phyloP scores from a whole-genome alignment of 108 stramenopile genomes.

The Schizochytrium sp. region DNA sequence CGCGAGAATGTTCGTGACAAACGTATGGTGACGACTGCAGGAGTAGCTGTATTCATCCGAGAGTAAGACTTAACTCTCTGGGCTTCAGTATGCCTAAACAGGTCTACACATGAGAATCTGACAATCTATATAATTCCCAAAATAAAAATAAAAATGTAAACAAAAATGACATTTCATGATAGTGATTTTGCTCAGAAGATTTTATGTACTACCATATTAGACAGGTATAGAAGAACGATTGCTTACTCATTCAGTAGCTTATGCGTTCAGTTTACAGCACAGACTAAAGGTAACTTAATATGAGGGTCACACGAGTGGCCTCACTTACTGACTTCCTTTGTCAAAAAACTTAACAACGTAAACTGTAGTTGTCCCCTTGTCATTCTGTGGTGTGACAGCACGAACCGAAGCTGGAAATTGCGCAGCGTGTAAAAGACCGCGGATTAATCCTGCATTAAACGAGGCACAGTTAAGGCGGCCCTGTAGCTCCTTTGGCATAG shows the following conservation, averaged over 20 bases:
- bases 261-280: neutral
- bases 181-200: neutral
- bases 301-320: neutral
- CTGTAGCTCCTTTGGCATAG: slow-evolving; percentile 42
- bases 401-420: slow-evolving; percentile 41
- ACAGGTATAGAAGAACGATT: too few species aligned
- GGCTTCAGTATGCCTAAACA: neutral
- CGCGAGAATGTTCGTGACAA: slow-evolving; percentile 43
- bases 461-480: slow-evolving; percentile 50
- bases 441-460: slow-evolving; percentile 49
- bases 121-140: neutral
- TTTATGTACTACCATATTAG: too few species aligned
- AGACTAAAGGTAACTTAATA: neutral
- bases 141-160: neutral
- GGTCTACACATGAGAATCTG: neutral
- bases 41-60: slow-evolving; percentile 64
- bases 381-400: slow-evolving; percentile 7
- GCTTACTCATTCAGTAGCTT: neutral
- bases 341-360: slow-evolving; percentile 53
- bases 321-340: neutral
- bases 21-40: slow-evolving; percentile 62
- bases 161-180: neutral
- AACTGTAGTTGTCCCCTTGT: neutral
- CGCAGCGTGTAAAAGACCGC: slow-evolving; percentile 42
- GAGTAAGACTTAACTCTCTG: neutral